A percentile compares a stretch with the other conserved stretches of the same genome.
Conservation (phyloP, 306 rosid species). For the Medicago lupulina region DNA sequence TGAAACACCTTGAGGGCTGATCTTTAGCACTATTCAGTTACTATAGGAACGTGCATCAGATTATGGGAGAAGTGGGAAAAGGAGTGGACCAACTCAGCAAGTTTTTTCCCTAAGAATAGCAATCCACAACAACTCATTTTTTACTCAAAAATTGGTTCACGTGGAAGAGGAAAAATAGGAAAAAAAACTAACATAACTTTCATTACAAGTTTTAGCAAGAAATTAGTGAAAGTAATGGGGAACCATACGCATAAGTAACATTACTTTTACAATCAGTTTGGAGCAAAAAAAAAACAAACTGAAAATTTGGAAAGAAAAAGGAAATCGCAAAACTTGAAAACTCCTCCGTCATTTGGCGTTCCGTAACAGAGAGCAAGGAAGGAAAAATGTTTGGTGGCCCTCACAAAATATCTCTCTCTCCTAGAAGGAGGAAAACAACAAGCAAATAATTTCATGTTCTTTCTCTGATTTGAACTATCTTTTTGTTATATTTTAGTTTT, state of each 20-base stretch:
- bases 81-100: too few relatives aligned
- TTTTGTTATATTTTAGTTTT: background rate
- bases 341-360: background rate
- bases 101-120: too few relatives aligned
- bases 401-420: background rate
- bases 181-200: too few relatives aligned
- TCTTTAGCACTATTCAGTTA: too few relatives aligned
- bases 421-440: background rate
- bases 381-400: slow-evolving; percentile 4
- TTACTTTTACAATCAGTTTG: slow-evolving; percentile 12
- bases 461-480: background rate
- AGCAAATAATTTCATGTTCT: background rate
- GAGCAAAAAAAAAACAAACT: background rate
- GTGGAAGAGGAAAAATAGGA: too few relatives aligned
- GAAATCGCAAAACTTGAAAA: background rate
- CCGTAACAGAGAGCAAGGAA: background rate
- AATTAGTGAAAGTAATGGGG: slow-evolving; percentile 13
- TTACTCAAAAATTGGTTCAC: too few relatives aligned
- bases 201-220: background rate
- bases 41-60: too few relatives aligned
- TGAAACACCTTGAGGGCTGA: too few relatives aligned
- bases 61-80: too few relatives aligned
- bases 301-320: background rate
- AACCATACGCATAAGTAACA: slow-evolving; percentile 1
- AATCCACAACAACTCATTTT: too few relatives aligned